A percentile compares a stretch with the other conserved stretches of the same genome.
Evolutionary conservation across 2,329 filamentous ascomycete genomes (phyloP).

Genomic region (Botrytis galanthina): DNA sequence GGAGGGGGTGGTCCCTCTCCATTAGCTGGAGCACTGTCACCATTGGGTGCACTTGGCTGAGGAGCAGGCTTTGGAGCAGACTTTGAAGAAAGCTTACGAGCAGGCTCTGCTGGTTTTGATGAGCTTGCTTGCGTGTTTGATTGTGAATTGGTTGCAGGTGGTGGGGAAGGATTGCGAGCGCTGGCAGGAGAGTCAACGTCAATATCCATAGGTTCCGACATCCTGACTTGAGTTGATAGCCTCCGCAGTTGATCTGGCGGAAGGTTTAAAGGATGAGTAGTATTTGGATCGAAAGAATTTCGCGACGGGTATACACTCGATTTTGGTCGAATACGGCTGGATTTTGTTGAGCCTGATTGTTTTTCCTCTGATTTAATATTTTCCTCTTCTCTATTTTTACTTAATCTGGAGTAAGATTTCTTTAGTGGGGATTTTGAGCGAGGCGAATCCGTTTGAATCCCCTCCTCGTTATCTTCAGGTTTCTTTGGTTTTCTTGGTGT

Average conservation of each 20-base stretch:
- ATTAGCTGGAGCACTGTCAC: slow-evolving; percentile 30
- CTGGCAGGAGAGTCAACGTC: slow-evolving; percentile 59
- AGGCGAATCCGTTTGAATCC: slow-evolving; percentile 27
- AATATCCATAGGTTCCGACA: slow-evolving; percentile 63
- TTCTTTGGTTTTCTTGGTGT: slow-evolving; percentile 39
- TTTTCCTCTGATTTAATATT: slow-evolving; percentile 26
- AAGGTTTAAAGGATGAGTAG: slow-evolving; percentile 78
- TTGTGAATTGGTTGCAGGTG: slow-evolving; percentile 43
- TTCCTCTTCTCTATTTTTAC: slow-evolving; percentile 35
- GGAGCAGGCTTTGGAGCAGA: slow-evolving; percentile 2
- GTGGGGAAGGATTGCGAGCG: slow-evolving; percentile 51
- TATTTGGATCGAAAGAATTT: slow-evolving; percentile 61
- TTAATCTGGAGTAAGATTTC: slow-evolving; percentile 35
- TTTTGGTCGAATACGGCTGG: slow-evolving; percentile 35
- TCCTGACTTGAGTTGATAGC: slow-evolving; percentile 64
- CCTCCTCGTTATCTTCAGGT: slow-evolving; percentile 33
- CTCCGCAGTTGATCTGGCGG: slow-evolving; percentile 85
- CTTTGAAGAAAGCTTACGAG: slow-evolving; percentile 41
- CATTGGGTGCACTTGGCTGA: slow-evolving; percentile 48
- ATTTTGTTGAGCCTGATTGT: slow-evolving; percentile 34
- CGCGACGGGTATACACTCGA: slow-evolving; percentile 31
- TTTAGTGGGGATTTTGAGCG: slow-evolving; percentile 36
- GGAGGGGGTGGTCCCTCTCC: slow-evolving; percentile 50
- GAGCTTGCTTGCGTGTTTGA: slow-evolving; percentile 10
- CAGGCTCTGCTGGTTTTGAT: slow-evolving; percentile 38